Percentiles rank a stretch among this genome's conserved stretches.
Conservation (phyloP, 2,329 filamentous ascomycete genomes). For the Sporothrix brunneoviolacea region DNA sequence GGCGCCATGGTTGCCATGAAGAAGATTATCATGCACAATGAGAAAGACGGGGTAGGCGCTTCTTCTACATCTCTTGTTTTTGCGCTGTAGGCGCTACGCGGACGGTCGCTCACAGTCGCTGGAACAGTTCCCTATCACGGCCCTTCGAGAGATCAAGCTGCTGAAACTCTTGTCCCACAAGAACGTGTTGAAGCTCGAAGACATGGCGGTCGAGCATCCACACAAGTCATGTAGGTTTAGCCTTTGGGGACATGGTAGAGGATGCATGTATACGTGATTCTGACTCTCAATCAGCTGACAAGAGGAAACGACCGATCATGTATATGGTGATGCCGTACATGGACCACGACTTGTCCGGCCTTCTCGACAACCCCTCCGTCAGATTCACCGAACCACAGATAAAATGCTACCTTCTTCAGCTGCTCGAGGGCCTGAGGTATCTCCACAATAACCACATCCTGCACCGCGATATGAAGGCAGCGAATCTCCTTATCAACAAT, state of each 20-base stretch:
- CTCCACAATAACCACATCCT: conserved; percentile 85
- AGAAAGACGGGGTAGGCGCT: conserved; percentile 78
- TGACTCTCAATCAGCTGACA: conserved; percentile 50
- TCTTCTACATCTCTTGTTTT: background rate
- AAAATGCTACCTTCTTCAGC: conserved; percentile 94
- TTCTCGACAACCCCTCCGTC: conserved; percentile 90
- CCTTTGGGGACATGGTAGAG: too few relatives aligned
- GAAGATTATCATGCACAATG: conserved; percentile 99
- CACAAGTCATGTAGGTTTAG: conserved; percentile 48
- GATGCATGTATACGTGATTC: background rate
- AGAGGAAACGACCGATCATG: conserved; percentile 76
- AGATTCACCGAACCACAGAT: conserved; percentile 84
- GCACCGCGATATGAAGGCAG: conserved; percentile 98
- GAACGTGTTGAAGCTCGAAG: conserved; percentile 80
- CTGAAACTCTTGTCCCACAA: conserved; percentile 89
- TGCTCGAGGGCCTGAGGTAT: conserved; percentile 83
- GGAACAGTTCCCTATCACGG: conserved; percentile 84
- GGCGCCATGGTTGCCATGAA: conserved; percentile 80
- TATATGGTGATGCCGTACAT: conserved; percentile 99
- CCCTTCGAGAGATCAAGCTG: conserved; percentile 93
- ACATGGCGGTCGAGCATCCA: conserved; percentile 88
- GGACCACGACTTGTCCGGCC: conserved; percentile 96
- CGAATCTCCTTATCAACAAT: conserved; percentile 95
- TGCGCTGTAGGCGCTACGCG: background rate
- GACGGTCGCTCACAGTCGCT: background rate